Conservation (phyloP, 192 early-diverging fungal genomes). For the Podila minutissima region DNA sequence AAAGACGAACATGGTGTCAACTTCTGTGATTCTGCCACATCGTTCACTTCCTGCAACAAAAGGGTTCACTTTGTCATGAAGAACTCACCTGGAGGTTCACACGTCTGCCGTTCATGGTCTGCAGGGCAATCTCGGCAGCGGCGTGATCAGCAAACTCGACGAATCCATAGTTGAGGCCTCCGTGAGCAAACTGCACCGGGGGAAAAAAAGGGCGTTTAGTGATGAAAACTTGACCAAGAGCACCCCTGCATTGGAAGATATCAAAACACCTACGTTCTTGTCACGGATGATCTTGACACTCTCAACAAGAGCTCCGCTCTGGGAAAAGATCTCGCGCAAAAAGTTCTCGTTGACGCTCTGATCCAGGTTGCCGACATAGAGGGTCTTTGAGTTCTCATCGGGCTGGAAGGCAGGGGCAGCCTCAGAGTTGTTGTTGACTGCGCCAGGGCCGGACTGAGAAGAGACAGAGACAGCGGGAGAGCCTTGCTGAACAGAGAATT, state of each 20-base stretch:
- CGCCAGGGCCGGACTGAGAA: slow-evolving; percentile 16
- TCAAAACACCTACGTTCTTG: slow-evolving; percentile 65
- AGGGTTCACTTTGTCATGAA: neutral
- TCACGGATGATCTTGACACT: slow-evolving; percentile 86
- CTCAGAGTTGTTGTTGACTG: neutral
- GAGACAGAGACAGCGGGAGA: slow-evolving; percentile 18
- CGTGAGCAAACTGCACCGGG: slow-evolving; percentile 60
- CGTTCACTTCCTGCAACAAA: no score
- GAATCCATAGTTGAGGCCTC: slow-evolving; percentile 89
- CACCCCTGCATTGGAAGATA: neutral
- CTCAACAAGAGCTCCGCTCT: slow-evolving; percentile 67
- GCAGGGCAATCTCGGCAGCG: slow-evolving; percentile 76
- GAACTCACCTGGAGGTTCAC: slow-evolving; percentile 66
- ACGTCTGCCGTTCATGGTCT: slow-evolving; percentile 76
- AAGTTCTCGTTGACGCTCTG: slow-evolving; percentile 77
- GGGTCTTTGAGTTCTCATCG: slow-evolving; percentile 63
- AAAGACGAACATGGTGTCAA: neutral
- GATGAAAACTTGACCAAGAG: slow-evolving; percentile 6
- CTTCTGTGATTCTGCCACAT: no score
- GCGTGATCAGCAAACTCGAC: slow-evolving; percentile 82
- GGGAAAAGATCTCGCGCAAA: slow-evolving; percentile 80
- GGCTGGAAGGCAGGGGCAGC: slow-evolving; percentile 51
- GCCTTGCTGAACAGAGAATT: slow-evolving; percentile 40
- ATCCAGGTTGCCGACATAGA: slow-evolving; percentile 92
- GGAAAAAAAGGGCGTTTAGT: neutral